A percentile compares a stretch with the other conserved stretches of the same genome.
Evolutionary conservation across 2,329 filamentous ascomycete genomes (phyloP).

Genomic region (Clarireedia sp.): DNA sequence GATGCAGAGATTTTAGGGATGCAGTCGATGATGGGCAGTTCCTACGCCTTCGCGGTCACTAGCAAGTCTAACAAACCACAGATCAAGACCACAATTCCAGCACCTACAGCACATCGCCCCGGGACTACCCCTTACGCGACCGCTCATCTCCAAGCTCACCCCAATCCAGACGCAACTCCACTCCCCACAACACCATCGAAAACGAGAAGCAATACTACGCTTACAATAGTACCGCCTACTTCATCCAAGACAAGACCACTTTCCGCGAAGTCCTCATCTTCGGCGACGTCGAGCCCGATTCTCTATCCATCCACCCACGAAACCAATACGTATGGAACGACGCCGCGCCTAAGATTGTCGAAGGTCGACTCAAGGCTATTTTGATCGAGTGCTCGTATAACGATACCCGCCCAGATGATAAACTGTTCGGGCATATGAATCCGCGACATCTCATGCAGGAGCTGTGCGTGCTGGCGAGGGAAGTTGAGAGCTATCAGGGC

Average conservation of each 20-base stretch:
- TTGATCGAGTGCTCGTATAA: conserved; percentile 97
- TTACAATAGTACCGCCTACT: conserved; percentile 86
- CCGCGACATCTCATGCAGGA: conserved; percentile 78
- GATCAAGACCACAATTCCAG: not conserved
- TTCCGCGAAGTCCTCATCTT: conserved; percentile 82
- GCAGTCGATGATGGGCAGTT: not conserved
- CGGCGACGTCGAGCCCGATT: conserved; percentile 91
- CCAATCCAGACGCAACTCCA: too few species aligned
- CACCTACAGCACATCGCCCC: too few species aligned
- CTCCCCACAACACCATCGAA: too few species aligned
- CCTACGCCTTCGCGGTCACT: not conserved
- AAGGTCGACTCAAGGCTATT: conserved; percentile 66
- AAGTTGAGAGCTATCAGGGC: conserved; percentile 11
- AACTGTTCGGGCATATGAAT: conserved; percentile 82
- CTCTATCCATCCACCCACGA: conserved; percentile 70
- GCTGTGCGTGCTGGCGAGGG: conserved; percentile 57
- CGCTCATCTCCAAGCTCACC: too few species aligned
- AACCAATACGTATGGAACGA: conserved; percentile 81
- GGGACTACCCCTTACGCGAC: too few species aligned
- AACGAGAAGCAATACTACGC: conserved; percentile 42
- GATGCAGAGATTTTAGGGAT: not conserved
- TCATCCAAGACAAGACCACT: conserved; percentile 68
- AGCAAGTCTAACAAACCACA: not conserved
- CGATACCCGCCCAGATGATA: conserved; percentile 66
- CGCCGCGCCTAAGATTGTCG: conserved; percentile 75